Conservation (phyloP, 495 filamentous ascomycete species). For the Talaromyces proteolyticus region DNA sequence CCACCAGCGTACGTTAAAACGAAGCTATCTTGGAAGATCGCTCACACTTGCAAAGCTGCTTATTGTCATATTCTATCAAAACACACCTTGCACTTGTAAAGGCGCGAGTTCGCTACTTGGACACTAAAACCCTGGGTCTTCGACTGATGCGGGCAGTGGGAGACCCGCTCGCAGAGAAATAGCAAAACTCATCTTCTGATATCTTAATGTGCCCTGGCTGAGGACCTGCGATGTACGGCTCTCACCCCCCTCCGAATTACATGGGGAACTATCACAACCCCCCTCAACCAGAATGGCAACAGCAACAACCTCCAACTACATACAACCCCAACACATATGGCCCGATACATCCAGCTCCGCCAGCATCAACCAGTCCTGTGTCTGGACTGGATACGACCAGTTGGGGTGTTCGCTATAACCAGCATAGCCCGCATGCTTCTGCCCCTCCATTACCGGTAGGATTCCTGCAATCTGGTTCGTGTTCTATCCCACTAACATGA, state of each 20-base stretch:
- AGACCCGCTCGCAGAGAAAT: background rate
- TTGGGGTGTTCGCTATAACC: constrained; percentile 43
- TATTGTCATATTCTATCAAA: no score
- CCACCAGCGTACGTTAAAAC: no score
- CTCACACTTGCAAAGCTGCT: no score
- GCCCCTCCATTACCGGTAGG: constrained; percentile 46
- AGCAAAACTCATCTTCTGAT: no score
- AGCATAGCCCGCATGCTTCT: constrained; percentile 23
- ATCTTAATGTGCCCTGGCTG: background rate
- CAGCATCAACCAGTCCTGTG: constrained; percentile 16
- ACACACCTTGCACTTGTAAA: no score
- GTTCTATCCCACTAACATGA: background rate
- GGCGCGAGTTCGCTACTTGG: no score
- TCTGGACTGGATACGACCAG: constrained; percentile 25
- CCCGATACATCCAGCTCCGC: constrained; percentile 20
- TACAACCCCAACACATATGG: constrained; percentile 39
- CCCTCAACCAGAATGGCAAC: constrained; percentile 41
- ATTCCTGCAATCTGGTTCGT: background rate
- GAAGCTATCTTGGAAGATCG: no score
- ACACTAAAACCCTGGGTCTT: background rate
- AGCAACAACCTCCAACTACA: constrained; percentile 16
- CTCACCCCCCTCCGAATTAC: constrained; percentile 15
- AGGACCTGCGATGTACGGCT: constrained; percentile 7
- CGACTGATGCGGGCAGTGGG: background rate
- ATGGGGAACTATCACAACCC: constrained; percentile 15